A percentile compares a stretch with the other conserved stretches of the same genome.
Evolutionary conservation across 768 basidiomycete species (phyloP).

Genomic region (Leccinellum albellum): DNA sequence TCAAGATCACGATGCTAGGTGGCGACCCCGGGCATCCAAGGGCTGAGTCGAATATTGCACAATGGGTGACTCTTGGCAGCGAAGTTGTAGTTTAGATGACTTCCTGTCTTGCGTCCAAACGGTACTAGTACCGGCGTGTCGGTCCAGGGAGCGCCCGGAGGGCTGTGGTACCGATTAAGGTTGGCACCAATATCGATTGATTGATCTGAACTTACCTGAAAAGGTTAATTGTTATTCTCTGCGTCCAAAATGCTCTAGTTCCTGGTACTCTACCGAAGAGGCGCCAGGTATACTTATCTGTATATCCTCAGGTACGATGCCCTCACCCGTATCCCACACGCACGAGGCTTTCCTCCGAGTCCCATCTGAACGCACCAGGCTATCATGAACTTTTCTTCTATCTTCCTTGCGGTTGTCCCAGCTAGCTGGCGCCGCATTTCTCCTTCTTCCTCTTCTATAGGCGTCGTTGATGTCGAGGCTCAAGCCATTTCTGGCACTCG

Average conservation of each 20-base stretch:
- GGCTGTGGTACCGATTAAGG: too few species aligned
- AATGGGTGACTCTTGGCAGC: too few species aligned
- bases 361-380: neutral
- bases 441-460: constrained; percentile 3
- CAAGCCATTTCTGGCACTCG: constrained; percentile 5
- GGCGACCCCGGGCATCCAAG: too few species aligned
- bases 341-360: neutral
- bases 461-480: constrained; percentile 12
- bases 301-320: neutral
- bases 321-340: neutral
- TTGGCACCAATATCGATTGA: neutral
- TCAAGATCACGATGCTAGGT: too few species aligned
- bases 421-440: constrained; percentile 15
- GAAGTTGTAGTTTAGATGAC: too few species aligned
- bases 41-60: too few species aligned
- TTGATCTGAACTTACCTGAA: neutral
- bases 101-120: too few species aligned
- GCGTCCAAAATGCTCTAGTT: too few species aligned
- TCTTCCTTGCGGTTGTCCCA: neutral
- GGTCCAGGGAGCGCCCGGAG: too few species aligned
- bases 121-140: too few species aligned
- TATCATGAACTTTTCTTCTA: neutral
- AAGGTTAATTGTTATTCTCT: constrained; percentile 1
- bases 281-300: constrained; percentile 1
- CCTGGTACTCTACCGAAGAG: neutral